A percentile compares a stretch with the other conserved stretches of the same genome.
These are phyloP conservation scores for Poa pratensis DNA, from an alignment of 176 grass and related monocot species.

Conservation along the genomic window DNA sequence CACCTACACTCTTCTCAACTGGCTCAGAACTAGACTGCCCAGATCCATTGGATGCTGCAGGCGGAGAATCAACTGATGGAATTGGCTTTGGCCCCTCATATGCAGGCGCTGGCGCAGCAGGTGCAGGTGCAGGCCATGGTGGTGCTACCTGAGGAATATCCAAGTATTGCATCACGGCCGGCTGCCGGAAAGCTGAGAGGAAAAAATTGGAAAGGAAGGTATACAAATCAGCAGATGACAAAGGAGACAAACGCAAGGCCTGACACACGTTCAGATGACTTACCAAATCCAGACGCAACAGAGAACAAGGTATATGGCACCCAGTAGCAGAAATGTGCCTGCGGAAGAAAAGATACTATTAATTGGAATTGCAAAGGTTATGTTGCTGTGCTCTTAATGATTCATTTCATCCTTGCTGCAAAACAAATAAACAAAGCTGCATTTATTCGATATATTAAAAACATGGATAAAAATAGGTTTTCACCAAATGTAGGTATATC, in stretches of 20 bases:
- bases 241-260: background rate
- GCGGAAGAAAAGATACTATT: constrained; percentile 31
- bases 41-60: constrained; percentile 1
- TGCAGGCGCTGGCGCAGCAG: constrained; percentile 32
- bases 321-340: constrained; percentile 96
- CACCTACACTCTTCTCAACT: constrained; percentile 56
- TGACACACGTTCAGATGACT: constrained; percentile 27
- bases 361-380: background rate
- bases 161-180: constrained; percentile 51
- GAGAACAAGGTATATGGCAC: constrained; percentile 84
- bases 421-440: background rate
- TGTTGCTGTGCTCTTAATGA: background rate
- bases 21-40: constrained; percentile 51
- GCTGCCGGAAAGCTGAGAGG: constrained; percentile 54
- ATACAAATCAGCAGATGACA: constrained; percentile 8
- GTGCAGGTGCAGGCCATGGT: constrained; percentile 32
- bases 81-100: constrained; percentile 45
- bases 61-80: constrained; percentile 30
- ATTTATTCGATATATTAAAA: background rate
- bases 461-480: background rate
- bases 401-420: background rate
- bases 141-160: constrained; percentile 57
- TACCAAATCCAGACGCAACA: constrained; percentile 56
- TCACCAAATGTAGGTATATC: background rate
- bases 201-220: constrained; percentile 11